Conservation (phyloP, 1,284 basidiomycete species). For the Austroboletus novae-zelandiae region DNA sequence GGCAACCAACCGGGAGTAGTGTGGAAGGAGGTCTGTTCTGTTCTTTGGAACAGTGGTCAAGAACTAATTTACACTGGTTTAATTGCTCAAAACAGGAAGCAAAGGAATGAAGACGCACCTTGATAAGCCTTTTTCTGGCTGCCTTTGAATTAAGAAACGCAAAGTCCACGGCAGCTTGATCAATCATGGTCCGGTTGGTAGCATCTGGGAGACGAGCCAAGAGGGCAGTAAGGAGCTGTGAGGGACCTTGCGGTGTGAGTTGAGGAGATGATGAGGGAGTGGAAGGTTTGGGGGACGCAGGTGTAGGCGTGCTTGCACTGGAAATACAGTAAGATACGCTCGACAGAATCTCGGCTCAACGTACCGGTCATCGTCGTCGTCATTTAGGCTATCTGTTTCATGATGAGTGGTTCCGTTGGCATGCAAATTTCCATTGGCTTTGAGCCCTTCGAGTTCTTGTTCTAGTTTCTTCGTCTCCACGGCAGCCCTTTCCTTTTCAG, state of each 20-base stretch:
- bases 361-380: constrained; percentile 54
- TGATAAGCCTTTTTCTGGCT: constrained; percentile 85
- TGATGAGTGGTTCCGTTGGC: constrained; percentile 18
- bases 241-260: constrained; percentile 81
- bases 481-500: constrained; percentile 48
- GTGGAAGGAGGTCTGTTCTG: constrained; percentile 87
- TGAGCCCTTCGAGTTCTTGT: constrained; percentile 60
- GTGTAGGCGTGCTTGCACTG: constrained; percentile 55
- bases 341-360: constrained; percentile 13
- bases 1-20: constrained; percentile 89
- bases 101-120: constrained; percentile 47
- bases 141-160: constrained; percentile 96
- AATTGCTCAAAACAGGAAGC: constrained; percentile 1
- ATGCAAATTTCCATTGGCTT: constrained; percentile 35
- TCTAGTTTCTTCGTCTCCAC: constrained; percentile 68
- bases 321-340: constrained; percentile 1
- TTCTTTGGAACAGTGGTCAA: constrained; percentile 85
- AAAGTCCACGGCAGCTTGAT: constrained; percentile 94
- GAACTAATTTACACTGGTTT: constrained; percentile 52
- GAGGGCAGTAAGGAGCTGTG: constrained; percentile 89
- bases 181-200: constrained; percentile 88
- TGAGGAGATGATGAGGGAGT: constrained; percentile 66
- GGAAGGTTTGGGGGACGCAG: constrained; percentile 60
- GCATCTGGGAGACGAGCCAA: constrained; percentile 92
- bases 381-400: constrained; percentile 22